Base-by-base conservation (phyloP, 305 asterid genomes). In the Fraxinus angustifolia region DNA sequence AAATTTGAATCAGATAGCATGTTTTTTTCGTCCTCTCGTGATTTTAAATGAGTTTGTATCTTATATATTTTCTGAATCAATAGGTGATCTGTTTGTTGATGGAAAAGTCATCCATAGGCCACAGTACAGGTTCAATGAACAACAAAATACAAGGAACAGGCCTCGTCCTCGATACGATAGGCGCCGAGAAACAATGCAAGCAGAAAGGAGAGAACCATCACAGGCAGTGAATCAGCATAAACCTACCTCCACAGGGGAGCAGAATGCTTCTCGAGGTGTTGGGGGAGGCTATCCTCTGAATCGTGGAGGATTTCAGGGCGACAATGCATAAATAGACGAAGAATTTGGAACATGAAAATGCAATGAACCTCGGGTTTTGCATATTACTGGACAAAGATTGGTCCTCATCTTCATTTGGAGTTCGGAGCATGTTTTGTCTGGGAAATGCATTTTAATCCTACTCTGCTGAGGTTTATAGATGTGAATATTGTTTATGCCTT, bases 81-180 rank as follows among this genome's bases (percentile, higher is more conserved):
- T 77, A 94, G 98, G 98, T 34, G 98, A 94, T 82, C 91, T 88
- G 68, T 93, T 87, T 79, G 84, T 91, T 5, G 97, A 94, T 79
- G 98, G 97, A 28, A 94, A 93, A 87, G 98, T 94, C 72, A 88
- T 91, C 75, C 97, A 86, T 83, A 86, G 97, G 87, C 97, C 96
- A 65, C 97, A 93, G 42, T 93, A 91, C 77, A 89, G 93, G 86
- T 93, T 89, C 76, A 82, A 77, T 0, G 94, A 91, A 30, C 88
- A 90, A 73, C 95, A 90, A 79, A 83, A 85, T 21, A 71, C 88
- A 23, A 88, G 91, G 80, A 83, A 80, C 60, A 86, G 93, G 81
- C 94, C 97, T 33, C 97, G 97, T 33, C 97, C 97, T 45, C 86
- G 98, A 2, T 88, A 92, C 23, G 95, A 94, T 72, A 91, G 93